Base-by-base conservation (phyloP, 257 asterid genomes). In the Nicotiana benthamiana region DNA sequence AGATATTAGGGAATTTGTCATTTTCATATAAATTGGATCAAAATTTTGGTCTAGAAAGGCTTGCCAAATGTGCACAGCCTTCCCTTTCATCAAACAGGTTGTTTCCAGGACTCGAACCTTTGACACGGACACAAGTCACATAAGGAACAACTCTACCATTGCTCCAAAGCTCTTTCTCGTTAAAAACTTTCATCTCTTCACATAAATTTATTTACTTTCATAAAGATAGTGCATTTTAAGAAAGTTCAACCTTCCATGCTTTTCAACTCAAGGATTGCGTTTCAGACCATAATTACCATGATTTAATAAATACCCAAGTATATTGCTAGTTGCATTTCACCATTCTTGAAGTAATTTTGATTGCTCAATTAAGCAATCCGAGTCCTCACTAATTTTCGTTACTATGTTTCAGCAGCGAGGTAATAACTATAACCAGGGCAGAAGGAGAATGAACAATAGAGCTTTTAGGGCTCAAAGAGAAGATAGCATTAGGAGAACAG, bases 391-490 rank as follows among this genome's bases (percentile, higher is more conserved):
- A 15, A 74, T 17, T 74, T 22, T 48, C 4, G 56, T 56, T 12
- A 51, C 68, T 82, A 40, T 85, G 75, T 83, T 67, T 79, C 79
- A 28, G 53, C 97, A 95, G 98, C 92, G 90, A 86, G 91, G 89
- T 81, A 88, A 86, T 82, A 92, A 82, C 89, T 84, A 90, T 80
- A 84, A 75, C 82, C 93, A 90, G 85, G 91, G 93, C 60, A 87
- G 87, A 86, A 94, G 86, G 84, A 89, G 91, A 84, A 85, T 86
- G 87, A 88, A 79, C 80, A 95, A 92, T 83, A 86, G 97, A 88
- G 86, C 94, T 83, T 90, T 85, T 77, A 92, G 89, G 87, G 97
- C 94, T 87, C 97, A 92, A 87, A 89, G 97, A 83, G 98, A 95
- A 82, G 95, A 93, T 85, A 92, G 93, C 79, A 88, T 95, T 43